A percentile compares a stretch with the other conserved stretches of the same genome.
These are phyloP conservation scores for Paraconiothyrium sp. DNA, from an alignment of 2,329 filamentous ascomycete genomes.

Conservation along the genomic window DNA sequence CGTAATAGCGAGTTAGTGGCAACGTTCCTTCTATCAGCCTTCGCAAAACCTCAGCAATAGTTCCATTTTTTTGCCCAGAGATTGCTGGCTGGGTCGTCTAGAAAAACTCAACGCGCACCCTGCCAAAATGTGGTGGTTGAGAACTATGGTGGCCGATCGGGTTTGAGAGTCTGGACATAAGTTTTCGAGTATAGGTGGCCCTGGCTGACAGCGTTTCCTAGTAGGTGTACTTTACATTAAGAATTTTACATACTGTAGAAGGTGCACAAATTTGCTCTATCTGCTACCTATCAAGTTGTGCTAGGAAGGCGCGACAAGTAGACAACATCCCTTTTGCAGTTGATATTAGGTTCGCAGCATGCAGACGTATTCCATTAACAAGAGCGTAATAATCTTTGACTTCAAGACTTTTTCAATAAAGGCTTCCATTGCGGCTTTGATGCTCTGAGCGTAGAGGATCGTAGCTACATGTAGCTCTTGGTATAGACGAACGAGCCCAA, in stretches of 20 bases:
- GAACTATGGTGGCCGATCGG: no score
- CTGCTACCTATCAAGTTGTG: conserved; percentile 21
- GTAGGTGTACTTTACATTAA: conserved; percentile 10
- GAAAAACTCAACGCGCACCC: not conserved
- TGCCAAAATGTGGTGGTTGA: not conserved
- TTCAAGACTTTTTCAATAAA: conserved; percentile 16
- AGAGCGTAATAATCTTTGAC: conserved; percentile 15
- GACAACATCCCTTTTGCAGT: not conserved
- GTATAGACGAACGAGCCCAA: conserved; percentile 12
- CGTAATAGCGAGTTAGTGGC: not conserved
- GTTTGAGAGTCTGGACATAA: not conserved
- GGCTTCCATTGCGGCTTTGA: conserved; percentile 18
- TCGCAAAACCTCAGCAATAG: not conserved
- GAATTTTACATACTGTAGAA: not conserved
- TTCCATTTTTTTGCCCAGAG: not conserved
- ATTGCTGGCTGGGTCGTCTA: not conserved
- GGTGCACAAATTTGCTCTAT: conserved; percentile 10
- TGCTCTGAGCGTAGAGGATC: conserved; percentile 18
- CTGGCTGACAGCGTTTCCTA: conserved; percentile 5
- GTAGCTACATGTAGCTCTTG: conserved; percentile 18
- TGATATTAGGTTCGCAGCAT: conserved; percentile 15
- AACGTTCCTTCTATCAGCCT: not conserved
- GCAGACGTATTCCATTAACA: conserved; percentile 15
- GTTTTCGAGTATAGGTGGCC: conserved; percentile 3
- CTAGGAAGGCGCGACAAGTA: conserved; percentile 13